Evolutionary conservation across 75 land plant genomes (phyloP).

Genomic region (Isoetes taiwanensis): DNA sequence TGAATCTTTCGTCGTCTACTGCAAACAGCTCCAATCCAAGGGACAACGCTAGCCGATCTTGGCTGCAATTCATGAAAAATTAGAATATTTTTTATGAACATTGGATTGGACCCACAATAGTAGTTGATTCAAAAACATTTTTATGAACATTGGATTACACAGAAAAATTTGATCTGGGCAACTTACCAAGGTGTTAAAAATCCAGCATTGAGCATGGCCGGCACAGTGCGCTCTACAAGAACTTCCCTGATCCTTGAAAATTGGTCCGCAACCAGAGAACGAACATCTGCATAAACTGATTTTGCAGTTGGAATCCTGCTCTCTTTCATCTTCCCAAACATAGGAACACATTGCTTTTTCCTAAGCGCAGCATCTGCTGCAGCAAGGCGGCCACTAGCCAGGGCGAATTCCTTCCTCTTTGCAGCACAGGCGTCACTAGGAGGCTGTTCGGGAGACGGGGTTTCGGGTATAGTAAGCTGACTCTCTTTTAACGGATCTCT

Average conservation of each 20-base stretch:
- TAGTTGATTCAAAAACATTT: no score
- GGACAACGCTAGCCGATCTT: slow-evolving; percentile 48
- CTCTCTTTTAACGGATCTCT: slow-evolving; percentile 58
- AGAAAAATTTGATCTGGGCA: no score
- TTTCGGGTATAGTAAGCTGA: slow-evolving; percentile 89
- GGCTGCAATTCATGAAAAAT: slow-evolving; percentile 27
- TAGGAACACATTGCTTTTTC: background rate
- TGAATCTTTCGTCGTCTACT: slow-evolving; percentile 62
- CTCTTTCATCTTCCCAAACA: background rate
- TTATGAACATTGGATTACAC: no score
- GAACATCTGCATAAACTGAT: slow-evolving; percentile 58
- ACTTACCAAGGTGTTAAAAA: slow-evolving; percentile 79
- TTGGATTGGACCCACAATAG: no score
- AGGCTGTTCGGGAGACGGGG: slow-evolving; percentile 85
- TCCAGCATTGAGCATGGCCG: slow-evolving; percentile 76
- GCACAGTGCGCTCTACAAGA: slow-evolving; percentile 62
- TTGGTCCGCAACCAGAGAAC: slow-evolving; percentile 59
- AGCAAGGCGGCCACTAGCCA: slow-evolving; percentile 33
- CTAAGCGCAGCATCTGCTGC: background rate
- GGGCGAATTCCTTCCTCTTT: slow-evolving; percentile 40
- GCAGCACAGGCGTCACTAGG: slow-evolving; percentile 22
- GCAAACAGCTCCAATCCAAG: slow-evolving; percentile 75
- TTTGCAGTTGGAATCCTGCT: slow-evolving; percentile 14
- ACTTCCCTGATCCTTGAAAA: slow-evolving; percentile 80
- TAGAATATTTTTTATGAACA: no score